Percentiles rank a stretch among this genome's conserved stretches.
These are phyloP conservation scores for Aureobasidium sp. DNA, from an alignment of 2,329 filamentous ascomycete species.

Conservation along the genomic window DNA sequence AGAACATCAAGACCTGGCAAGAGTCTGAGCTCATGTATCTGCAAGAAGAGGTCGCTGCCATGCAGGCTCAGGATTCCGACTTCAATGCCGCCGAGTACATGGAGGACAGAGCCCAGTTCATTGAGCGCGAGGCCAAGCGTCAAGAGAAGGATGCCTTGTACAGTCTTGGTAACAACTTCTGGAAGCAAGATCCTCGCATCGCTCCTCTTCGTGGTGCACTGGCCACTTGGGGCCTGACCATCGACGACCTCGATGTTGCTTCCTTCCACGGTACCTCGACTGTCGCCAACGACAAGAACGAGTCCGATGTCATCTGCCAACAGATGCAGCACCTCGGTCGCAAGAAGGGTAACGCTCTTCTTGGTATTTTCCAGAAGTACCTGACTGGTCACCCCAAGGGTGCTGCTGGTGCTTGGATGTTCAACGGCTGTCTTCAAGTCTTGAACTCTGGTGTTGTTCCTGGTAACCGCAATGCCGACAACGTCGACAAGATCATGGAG, in stretches of 20 bases:
- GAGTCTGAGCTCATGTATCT: slow-evolving; percentile 90
- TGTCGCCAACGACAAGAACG: slow-evolving; percentile 99
- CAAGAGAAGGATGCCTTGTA: slow-evolving; percentile 90
- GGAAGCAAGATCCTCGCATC: slow-evolving; percentile 90
- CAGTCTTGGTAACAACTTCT: slow-evolving; percentile 97
- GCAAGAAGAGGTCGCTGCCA: slow-evolving; percentile 83
- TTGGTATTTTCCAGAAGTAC: slow-evolving; percentile 99
- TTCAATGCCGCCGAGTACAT: slow-evolving; percentile 82
- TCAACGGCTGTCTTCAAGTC: slow-evolving; percentile 95
- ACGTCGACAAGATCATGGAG: slow-evolving; percentile 93
- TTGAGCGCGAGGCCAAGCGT: slow-evolving; percentile 77
- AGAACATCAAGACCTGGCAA: slow-evolving; percentile 93
- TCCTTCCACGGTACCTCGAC: slow-evolving; percentile 99
- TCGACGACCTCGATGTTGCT: slow-evolving; percentile 89
- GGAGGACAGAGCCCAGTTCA: slow-evolving; percentile 75
- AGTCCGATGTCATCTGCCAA: slow-evolving; percentile 93
- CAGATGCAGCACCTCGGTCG: slow-evolving; percentile 92
- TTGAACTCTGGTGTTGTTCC: slow-evolving; percentile 90
- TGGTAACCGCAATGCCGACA: slow-evolving; percentile 96
- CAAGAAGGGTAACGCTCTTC: slow-evolving; percentile 88
- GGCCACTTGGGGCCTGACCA: slow-evolving; percentile 95
- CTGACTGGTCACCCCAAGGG: slow-evolving; percentile 98
- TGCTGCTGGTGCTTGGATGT: slow-evolving; percentile 98
- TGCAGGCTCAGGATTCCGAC: slow-evolving; percentile 67
- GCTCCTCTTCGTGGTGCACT: slow-evolving; percentile 92